Conservation (phyloP, 1,284 basidiomycete genomes). For the Apiotrichum siamense region DNA sequence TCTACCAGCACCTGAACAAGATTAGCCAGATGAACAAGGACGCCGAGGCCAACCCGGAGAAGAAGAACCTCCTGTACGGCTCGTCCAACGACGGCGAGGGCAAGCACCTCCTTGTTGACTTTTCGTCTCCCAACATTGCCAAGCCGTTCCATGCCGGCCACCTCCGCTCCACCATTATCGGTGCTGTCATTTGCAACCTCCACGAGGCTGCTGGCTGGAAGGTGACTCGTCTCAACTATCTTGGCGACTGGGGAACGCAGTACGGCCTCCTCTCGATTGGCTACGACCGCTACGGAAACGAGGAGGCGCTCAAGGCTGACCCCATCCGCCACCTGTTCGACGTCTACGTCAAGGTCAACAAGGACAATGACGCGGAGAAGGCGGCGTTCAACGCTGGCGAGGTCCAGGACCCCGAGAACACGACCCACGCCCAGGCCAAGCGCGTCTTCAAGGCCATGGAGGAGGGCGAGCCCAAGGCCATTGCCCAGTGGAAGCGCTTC, state of each 20-base stretch:
- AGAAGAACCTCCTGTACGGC: conserved; percentile 59
- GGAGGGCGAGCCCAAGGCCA: conserved; percentile 73
- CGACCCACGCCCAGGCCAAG: conserved; percentile 73
- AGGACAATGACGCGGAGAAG: conserved; percentile 58
- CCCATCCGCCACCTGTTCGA: conserved; percentile 93
- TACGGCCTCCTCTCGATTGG: conserved; percentile 83
- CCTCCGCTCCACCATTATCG: conserved; percentile 94
- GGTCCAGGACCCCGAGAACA: conserved; percentile 30
- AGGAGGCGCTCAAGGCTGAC: conserved; percentile 75
- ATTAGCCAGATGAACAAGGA: conserved; percentile 62
- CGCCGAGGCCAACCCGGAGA: conserved; percentile 29
- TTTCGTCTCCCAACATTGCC: conserved; percentile 95
- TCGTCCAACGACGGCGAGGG: conserved; percentile 67
- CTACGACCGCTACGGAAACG: conserved; percentile 84
- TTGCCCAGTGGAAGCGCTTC: conserved; percentile 89
- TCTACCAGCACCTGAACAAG: conserved; percentile 70
- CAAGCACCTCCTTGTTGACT: conserved; percentile 66
- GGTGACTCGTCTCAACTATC: conserved; percentile 84
- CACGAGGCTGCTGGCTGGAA: conserved; percentile 93
- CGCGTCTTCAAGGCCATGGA: conserved; percentile 96
- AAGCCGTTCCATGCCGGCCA: conserved; percentile 99
- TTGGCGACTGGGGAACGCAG: conserved; percentile 92
- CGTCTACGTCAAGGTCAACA: conserved; percentile 89
- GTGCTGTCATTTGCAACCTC: conserved; percentile 84
- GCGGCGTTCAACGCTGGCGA: conserved; percentile 47